These are phyloP conservation scores for Agarophyton chilense DNA, from an alignment of 23 red algal species.

Conservation along the genomic window DNA sequence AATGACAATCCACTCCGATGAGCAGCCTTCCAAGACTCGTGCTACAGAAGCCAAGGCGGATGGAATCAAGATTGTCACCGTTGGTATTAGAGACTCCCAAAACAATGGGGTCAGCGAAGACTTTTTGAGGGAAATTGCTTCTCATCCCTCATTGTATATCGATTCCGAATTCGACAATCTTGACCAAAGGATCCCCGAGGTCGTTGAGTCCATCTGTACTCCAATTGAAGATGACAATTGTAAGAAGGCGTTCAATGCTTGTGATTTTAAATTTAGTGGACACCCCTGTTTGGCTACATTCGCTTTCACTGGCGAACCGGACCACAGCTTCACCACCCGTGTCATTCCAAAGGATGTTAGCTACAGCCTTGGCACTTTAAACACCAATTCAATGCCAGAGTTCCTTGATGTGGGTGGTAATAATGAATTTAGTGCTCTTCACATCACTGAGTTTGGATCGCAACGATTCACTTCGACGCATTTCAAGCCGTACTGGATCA, in stretches of 20 bases:
- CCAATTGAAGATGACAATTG: background rate
- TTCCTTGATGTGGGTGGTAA: too few relatives aligned
- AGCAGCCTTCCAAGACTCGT: too few relatives aligned
- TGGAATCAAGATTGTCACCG: background rate
- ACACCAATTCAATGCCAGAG: conserved; percentile 7
- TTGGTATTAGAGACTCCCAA: background rate
- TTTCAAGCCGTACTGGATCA: too few relatives aligned
- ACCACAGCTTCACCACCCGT: background rate
- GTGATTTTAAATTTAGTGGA: background rate
- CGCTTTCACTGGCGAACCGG: background rate
- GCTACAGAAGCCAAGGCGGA: background rate
- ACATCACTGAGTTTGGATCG: background rate
- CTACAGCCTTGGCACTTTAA: background rate
- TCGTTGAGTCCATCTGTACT: background rate
- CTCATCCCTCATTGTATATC: too few relatives aligned
- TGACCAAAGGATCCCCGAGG: background rate
- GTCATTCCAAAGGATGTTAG: background rate
- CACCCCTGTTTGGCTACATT: background rate
- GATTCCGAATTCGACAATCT: too few relatives aligned
- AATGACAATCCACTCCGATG: too few relatives aligned
- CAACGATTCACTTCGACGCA: conserved; percentile 20
- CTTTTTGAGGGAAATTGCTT: too few relatives aligned
- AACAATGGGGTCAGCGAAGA: too few relatives aligned
- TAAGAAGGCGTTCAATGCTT: background rate
- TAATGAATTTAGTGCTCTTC: background rate